Base-by-base conservation (phyloP, 2,329 filamentous ascomycete genomes). In the Fusarium temperatum region DNA sequence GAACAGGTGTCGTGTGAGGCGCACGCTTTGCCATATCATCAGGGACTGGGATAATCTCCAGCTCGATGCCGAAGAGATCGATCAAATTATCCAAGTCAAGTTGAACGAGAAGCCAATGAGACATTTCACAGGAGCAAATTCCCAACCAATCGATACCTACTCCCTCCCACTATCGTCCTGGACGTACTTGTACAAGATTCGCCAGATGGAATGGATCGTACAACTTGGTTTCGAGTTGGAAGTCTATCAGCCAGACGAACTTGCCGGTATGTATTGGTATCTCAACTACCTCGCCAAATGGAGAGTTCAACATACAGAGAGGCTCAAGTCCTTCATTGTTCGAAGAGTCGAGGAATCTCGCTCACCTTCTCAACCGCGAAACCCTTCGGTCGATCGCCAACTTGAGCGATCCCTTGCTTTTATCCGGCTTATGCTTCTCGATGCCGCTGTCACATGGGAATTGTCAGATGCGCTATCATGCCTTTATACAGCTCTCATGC, bases 201-300 rank as follows among this genome's bases (percentile, higher is more conserved):
- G 89, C 36, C 90, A 96, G 78, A 94, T 98, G 88, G 92, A 96
- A 80, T 93, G 91, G 86, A 92, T 97, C 51, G 88, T 98, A 22
- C 93, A 98, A 79, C 90, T 98, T 38, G 96, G 97, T 18, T 98
- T 99, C 81, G 96, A 99, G 82, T 91, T 98, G 18, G 92, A 96
- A 48, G 89, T 98, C 15, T 98, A 98, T 82, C 91, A 96, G 60
- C 88, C 91, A 1, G 93, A 97, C 80, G 96, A 99, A 81, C 87
- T 96, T 15, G 89, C 91, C 2, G 91, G 90, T 30, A 97, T 98
- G 93, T 98, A 98, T 82, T 96, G 93, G 91, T 95, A 98, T 81
- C 84, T 98, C 72, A 89, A 93, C 75, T 89, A 94, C 83, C 84
- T 97, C 67, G 86, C 93, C 78, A 89, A 91, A 79, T 89, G 92